These are phyloP conservation scores for Saccharum officinarum DNA, from an alignment of 176 grass and related monocot species.

Conservation along the genomic window DNA sequence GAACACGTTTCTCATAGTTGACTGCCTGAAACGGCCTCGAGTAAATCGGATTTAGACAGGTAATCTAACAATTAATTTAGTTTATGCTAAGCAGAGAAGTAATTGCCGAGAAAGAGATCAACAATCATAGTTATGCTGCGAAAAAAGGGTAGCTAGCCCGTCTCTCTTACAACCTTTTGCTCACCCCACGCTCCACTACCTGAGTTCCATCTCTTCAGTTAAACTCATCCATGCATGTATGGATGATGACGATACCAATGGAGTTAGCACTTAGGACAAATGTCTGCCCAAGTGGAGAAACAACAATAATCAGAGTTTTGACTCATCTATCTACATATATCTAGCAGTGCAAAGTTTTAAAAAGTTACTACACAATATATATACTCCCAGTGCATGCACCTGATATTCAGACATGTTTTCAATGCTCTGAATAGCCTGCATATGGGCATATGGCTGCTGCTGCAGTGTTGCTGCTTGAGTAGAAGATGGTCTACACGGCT, in stretches of 20 bases:
- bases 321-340: not conserved
- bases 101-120: not conserved
- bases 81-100: not conserved
- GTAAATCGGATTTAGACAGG: constrained; percentile 12
- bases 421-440: not conserved
- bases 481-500: not conserved
- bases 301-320: not conserved
- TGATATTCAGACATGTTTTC: constrained; percentile 21
- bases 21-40: not conserved
- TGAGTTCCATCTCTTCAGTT: not conserved
- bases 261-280: not conserved
- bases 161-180: not conserved
- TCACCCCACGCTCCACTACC: constrained; percentile 15
- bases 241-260: not conserved
- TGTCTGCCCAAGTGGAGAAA: not conserved
- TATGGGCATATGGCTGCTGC: not conserved
- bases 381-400: not conserved
- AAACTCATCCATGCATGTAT: not conserved
- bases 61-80: not conserved
- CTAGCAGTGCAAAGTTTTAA: not conserved
- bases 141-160: not conserved
- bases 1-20: not conserved
- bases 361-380: not conserved
- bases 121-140: not conserved
- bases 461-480: not conserved